Evolutionary conservation across 139 green algal genomes (phyloP).

Genomic region (Deuterostichococcus epilithicus): DNA sequence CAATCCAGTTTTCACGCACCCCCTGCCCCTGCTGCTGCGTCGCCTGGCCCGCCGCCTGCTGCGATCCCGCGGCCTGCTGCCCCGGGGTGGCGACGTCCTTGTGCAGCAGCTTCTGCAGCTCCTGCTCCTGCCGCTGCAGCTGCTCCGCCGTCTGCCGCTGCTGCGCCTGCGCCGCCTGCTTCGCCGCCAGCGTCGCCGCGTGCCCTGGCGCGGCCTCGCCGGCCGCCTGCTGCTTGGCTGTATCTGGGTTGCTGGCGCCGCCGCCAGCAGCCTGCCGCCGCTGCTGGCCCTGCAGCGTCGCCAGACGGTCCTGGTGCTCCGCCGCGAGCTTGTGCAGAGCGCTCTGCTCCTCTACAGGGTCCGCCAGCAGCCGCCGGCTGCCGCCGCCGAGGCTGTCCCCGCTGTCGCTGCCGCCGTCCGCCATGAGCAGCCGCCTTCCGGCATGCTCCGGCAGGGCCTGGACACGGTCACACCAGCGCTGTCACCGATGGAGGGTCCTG

Average conservation of each 20-base stretch:
- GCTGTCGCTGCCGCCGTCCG: conserved; percentile 1
- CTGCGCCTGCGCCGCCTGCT: neutral
- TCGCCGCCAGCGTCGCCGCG: neutral
- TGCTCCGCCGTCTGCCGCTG: conserved; percentile 12
- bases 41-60: neutral
- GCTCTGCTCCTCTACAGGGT: neutral
- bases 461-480: no score
- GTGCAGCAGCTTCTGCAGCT: conserved; percentile 23
- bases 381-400: neutral
- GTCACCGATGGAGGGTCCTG: no score
- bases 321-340: neutral
- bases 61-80: neutral
- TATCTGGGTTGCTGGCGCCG: neutral
- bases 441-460: neutral
- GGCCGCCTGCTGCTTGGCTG: conserved; percentile 3
- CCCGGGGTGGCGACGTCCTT: neutral
- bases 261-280: neutral
- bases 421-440: conserved; percentile 7
- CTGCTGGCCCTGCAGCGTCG: conserved; percentile 10
- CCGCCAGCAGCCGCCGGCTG: conserved; percentile 2
- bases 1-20: no score
- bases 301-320: neutral
- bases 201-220: no score
- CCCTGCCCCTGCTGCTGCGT: conserved; percentile 3
- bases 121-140: conserved; percentile 15